Conservation (phyloP, 345 rosid genomes). For the Populus nigra region DNA sequence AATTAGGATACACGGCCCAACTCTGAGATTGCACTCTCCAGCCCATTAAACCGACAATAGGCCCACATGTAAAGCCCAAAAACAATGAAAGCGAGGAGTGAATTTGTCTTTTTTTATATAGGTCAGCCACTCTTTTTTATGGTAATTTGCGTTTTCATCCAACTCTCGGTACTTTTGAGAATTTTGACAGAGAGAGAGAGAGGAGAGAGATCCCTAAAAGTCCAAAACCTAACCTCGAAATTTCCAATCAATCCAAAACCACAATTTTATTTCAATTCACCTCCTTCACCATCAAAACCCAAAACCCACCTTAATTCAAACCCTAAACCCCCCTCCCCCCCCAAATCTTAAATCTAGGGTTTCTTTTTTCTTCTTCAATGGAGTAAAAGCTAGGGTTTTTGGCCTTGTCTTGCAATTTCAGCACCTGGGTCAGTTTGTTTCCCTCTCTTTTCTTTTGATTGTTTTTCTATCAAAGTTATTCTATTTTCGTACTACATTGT, state of each 20-base stretch:
- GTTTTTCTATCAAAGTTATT: no score
- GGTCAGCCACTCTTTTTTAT: background rate
- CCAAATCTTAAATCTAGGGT: constrained; percentile 3
- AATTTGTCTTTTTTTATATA: background rate
- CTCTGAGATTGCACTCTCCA: background rate
- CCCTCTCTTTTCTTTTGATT: background rate
- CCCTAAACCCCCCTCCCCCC: background rate
- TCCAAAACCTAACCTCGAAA: background rate
- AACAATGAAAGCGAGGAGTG: background rate
- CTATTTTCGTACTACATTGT: background rate
- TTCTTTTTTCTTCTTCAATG: background rate
- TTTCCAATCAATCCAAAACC: background rate
- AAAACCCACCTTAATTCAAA: background rate
- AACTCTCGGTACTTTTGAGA: background rate
- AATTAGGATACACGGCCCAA: background rate
- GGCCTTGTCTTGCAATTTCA: background rate
- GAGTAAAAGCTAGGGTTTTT: constrained; percentile 1
- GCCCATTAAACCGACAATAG: background rate
- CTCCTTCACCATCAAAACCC: background rate
- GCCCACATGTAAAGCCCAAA: background rate
- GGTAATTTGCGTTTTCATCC: background rate
- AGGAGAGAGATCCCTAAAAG: background rate
- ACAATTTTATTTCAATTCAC: background rate
- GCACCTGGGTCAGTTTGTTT: constrained; percentile 1
- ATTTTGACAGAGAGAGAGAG: background rate